Evolutionary conservation across 2,329 filamentous ascomycete genomes (phyloP), one percentile per base, ranked within the genome.

Genomic region (Alternaria sp.): DNA sequence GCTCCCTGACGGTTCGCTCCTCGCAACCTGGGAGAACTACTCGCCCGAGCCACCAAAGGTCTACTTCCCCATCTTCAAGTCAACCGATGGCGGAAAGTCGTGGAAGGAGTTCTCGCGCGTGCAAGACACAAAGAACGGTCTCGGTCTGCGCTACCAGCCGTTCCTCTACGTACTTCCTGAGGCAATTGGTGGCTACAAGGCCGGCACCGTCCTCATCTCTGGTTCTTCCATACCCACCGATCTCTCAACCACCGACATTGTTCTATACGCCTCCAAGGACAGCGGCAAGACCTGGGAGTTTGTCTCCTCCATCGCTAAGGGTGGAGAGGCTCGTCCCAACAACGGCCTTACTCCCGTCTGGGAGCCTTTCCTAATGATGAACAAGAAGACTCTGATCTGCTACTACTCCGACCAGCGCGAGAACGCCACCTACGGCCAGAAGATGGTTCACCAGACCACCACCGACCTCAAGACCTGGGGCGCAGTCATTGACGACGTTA

Each of bases 361-460:
- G 90, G 91, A 93, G 76, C 90, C 90, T 0, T 92, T 90, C 76
- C 78, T 92, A 45, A 84, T 85, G 75, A 81, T 85, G 47, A 84
- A 89, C 75, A 79, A 90, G 60, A 83, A 86, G 57, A 82, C 87
- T 55, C 79, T 92, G 18, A 84, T 92, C 37, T 82, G 85, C 70
- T 92, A 91, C 82, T 92, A 92, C 81, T 89, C 89, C 2, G 90
- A 92, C 76, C 90, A 92, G 75, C 86, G 90, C 37, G 89, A 89
- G 65, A 84, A 88, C 66, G 64, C 74, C 1, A 81, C 81, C 2
- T 83, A 92, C 72, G 90, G 90, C 18, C 90, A 92, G 78, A 91
- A 92, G 73, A 83, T 92, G 43, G 84, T 87, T 3, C 89, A 92
- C 76, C 89, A 92, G 77, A 82, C 83, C 15, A 84, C 87, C 3